Evolutionary conservation across 1,139 yeast genomes (phyloP).

Genomic region (Blastobotrys illinoisensis): DNA sequence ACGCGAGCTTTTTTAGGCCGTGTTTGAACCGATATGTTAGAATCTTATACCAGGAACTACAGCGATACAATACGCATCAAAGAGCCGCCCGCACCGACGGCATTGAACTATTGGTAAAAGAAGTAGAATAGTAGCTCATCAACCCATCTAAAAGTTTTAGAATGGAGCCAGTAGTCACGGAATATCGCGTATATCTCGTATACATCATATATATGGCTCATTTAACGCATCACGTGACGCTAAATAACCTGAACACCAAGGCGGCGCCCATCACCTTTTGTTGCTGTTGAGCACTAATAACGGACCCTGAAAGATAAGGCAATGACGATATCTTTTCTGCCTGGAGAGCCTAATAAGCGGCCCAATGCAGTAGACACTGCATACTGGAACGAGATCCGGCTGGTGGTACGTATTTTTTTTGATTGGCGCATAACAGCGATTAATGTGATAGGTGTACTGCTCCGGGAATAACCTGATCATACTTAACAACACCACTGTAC

Average conservation of each 20-base stretch:
- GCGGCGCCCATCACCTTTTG: neutral
- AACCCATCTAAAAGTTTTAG: no score
- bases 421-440: neutral
- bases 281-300: neutral
- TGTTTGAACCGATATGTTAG: no score
- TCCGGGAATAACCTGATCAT: conserved; percentile 85
- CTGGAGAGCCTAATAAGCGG: conserved; percentile 73
- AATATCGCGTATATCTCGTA: no score
- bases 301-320: neutral
- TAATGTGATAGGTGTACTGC: conserved; percentile 50
- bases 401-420: conserved; percentile 37
- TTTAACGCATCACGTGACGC: neutral
- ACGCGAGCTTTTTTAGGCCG: no score
- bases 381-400: conserved; percentile 61
- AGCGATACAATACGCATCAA: no score
- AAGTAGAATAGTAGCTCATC: no score
- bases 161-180: no score
- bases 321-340: conserved; percentile 49
- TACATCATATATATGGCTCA: no score
- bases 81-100: no score
- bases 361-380: conserved; percentile 55
- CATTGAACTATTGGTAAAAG: no score
- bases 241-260: neutral
- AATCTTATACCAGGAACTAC: no score
- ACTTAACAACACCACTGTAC: conserved; percentile 43